Evolutionary conservation across 116 monocot species (phyloP).

Genomic region (Dioscorea cayenensis): DNA sequence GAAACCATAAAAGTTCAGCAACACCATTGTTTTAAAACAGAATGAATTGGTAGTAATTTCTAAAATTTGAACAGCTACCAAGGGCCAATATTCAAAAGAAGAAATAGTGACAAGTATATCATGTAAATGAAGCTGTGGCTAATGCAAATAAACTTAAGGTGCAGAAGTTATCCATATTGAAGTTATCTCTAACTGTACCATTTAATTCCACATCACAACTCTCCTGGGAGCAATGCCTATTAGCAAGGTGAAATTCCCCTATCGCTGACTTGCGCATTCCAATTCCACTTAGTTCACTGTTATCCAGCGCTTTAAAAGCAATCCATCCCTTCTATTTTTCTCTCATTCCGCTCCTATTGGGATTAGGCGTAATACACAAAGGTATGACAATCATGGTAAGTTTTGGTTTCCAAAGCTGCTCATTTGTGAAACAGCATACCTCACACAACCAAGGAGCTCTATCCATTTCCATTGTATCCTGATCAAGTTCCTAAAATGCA

Average conservation of each 20-base stretch:
- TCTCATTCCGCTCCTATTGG: conserved; percentile 17
- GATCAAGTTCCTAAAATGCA: conserved; percentile 46
- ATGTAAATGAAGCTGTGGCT: background rate
- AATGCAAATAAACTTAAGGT: background rate
- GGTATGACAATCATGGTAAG: conserved; percentile 12
- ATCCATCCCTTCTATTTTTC: conserved; percentile 9
- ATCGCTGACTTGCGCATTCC: conserved; percentile 3
- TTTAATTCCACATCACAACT: conserved; percentile 11
- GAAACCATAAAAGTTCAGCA: conserved; percentile 1
- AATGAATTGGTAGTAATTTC: background rate
- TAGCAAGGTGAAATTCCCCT: background rate
- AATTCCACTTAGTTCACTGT: conserved; percentile 9
- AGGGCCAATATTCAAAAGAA: background rate
- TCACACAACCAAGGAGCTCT: conserved; percentile 28
- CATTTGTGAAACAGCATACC: conserved; percentile 46
- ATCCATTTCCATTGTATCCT: conserved; percentile 33
- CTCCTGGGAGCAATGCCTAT: conserved; percentile 13
- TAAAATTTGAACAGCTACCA: background rate
- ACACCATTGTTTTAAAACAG: background rate
- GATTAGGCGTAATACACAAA: conserved; percentile 12
- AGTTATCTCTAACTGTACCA: background rate
- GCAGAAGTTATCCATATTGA: background rate
- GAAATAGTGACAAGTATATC: background rate
- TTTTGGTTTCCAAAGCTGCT: conserved; percentile 29
- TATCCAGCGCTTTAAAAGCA: conserved; percentile 22